phyloP scores from a whole-genome alignment of 148 eudicot species.

The Polygonum maritimum region DNA sequence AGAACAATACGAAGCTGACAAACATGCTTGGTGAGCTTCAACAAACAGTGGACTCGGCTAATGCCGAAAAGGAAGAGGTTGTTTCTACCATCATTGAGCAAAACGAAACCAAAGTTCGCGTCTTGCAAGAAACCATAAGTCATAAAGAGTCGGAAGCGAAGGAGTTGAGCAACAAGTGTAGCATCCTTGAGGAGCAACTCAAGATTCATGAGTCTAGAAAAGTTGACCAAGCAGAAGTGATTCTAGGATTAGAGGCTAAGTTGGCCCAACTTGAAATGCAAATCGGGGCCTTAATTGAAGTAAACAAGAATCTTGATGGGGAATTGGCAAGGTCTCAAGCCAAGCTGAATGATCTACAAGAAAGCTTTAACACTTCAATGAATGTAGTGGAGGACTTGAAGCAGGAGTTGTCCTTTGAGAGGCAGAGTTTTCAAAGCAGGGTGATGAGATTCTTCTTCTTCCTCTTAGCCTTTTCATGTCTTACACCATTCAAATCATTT shows the following conservation, averaged over 20 bases:
- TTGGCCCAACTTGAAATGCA: conserved; percentile 26
- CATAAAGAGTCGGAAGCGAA: conserved; percentile 29
- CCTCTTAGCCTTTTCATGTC: not conserved
- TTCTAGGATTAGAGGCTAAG: conserved; percentile 39
- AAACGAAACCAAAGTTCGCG: conserved; percentile 43
- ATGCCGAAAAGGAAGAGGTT: conserved; percentile 50
- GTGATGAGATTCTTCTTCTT: conserved; percentile 17
- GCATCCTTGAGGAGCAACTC: conserved; percentile 31
- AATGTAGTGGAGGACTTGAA: conserved; percentile 52
- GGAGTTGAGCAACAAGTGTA: conserved; percentile 21
- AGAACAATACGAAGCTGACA: no score
- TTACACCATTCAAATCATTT: not conserved
- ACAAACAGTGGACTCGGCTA: conserved; percentile 28
- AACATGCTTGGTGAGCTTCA: conserved; percentile 56
- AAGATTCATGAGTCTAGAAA: conserved; percentile 35
- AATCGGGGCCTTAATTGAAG: conserved; percentile 23
- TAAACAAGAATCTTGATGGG: conserved; percentile 29
- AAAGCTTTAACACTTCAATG: conserved; percentile 32
- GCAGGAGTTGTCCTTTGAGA: conserved; percentile 50
- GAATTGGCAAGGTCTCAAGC: conserved; percentile 31
- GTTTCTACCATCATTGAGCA: conserved; percentile 53
- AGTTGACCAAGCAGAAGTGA: conserved; percentile 36
- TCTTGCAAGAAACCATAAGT: conserved; percentile 21
- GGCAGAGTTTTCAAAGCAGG: conserved; percentile 57
- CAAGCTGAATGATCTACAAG: conserved; percentile 39